Conservation (phyloP, 495 filamentous ascomycete genomes). For the Sporormia fimetaria region DNA sequence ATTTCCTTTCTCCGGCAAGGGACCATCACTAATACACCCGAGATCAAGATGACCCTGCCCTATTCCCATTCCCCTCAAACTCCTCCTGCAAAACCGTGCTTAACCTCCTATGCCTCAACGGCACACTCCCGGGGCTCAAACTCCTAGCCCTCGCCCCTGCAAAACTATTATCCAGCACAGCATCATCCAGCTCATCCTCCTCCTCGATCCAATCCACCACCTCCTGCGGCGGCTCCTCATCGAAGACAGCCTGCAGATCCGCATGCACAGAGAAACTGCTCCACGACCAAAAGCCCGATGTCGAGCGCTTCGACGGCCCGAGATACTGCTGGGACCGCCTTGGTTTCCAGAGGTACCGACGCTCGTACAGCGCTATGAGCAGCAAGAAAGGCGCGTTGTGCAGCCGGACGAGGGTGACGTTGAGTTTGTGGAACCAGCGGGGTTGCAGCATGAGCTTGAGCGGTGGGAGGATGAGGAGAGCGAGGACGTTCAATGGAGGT, state of each 20-base stretch:
- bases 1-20: too few species aligned
- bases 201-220: conserved; percentile 43
- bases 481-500: conserved; percentile 63
- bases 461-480: conserved; percentile 50
- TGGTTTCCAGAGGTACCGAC: conserved; percentile 36
- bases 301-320: conserved; percentile 13
- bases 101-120: conserved; percentile 17
- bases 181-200: conserved; percentile 33
- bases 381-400: conserved; percentile 57
- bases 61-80: too few species aligned
- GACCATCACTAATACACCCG: too few species aligned
- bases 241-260: conserved; percentile 57
- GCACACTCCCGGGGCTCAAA: conserved; percentile 12
- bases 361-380: conserved; percentile 47
- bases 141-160: conserved; percentile 6
- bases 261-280: conserved; percentile 48
- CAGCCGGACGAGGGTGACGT: conserved; percentile 50
- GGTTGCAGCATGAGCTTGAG: conserved; percentile 53
- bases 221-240: conserved; percentile 50
- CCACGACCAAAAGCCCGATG: conserved; percentile 38
- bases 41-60: too few species aligned
- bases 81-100: conserved; percentile 22
- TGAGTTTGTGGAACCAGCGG: conserved; percentile 70
- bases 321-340: conserved; percentile 12
- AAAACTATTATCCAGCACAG: conserved; percentile 26